These are phyloP conservation scores for Tricholoma sp. DNA, from an alignment of 768 basidiomycete species.

Conservation along the genomic window DNA sequence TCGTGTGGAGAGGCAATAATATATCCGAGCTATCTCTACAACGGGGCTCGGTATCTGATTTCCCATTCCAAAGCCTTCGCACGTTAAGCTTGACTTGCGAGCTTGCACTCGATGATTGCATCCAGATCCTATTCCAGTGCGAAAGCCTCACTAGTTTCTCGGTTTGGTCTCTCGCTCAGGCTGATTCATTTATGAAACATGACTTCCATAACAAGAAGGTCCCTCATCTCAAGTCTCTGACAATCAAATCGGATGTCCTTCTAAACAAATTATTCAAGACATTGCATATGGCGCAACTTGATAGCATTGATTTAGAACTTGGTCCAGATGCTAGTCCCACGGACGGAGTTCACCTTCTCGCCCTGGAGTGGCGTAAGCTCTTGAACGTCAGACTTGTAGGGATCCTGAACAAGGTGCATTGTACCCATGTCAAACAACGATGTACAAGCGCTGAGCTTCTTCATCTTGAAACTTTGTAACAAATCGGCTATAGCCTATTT, in stretches of 20 bases:
- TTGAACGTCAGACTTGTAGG: neutral
- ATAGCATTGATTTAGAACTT: neutral
- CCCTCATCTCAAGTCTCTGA: neutral
- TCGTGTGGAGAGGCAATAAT: neutral
- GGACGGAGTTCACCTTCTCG: neutral
- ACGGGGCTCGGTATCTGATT: neutral
- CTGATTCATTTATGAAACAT: neutral
- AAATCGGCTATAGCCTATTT: too few species aligned
- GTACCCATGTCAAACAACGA: neutral
- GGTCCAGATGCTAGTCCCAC: neutral
- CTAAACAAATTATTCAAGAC: neutral
- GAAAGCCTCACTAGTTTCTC: neutral
- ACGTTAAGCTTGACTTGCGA: neutral
- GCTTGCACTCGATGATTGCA: neutral
- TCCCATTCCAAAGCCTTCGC: neutral
- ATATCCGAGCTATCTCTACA: neutral
- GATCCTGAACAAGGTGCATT: neutral
- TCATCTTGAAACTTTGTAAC: too few species aligned
- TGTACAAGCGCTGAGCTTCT: neutral
- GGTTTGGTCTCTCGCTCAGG: neutral
- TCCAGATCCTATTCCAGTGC: neutral
- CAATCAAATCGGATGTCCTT: neutral
- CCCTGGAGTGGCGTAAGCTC: neutral
- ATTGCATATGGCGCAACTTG: neutral
- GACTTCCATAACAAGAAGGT: neutral